phyloP scores from a whole-genome alignment of 2,329 filamentous ascomycete genomes.

The Clathrospora elynae region DNA sequence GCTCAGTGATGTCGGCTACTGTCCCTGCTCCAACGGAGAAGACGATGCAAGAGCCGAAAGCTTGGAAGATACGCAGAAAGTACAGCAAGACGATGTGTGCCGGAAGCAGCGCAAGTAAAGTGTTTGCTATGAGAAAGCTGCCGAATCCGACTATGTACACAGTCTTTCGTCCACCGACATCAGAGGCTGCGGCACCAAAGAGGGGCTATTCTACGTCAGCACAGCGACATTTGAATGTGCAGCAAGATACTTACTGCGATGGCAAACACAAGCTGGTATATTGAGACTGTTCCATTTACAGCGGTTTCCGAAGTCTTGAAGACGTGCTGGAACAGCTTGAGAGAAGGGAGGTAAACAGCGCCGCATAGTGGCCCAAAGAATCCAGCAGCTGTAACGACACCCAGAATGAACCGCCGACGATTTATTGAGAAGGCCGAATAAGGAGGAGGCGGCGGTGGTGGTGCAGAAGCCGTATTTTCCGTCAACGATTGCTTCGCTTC shows the following conservation, averaged over 20 bases:
- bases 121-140: conserved; percentile 50
- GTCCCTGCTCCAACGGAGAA: conserved; percentile 53
- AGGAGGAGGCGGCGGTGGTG: conserved; percentile 17
- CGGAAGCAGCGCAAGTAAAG: conserved; percentile 49
- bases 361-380: conserved; percentile 54
- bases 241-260: conserved; percentile 32
- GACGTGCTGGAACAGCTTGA: conserved; percentile 46
- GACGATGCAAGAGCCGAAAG: conserved; percentile 52
- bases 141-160: conserved; percentile 51
- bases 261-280: conserved; percentile 54
- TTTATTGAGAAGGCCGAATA: conserved; percentile 50
- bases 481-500: conserved; percentile 20
- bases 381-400: conserved; percentile 50
- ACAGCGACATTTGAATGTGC: neutral
- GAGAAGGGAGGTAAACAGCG: conserved; percentile 52
- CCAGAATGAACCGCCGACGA: conserved; percentile 48
- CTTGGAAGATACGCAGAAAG: conserved; percentile 51
- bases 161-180: conserved; percentile 49
- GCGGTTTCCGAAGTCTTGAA: conserved; percentile 46
- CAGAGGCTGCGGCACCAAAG: conserved; percentile 51
- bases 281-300: conserved; percentile 53
- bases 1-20: conserved; percentile 51
- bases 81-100: conserved; percentile 48
- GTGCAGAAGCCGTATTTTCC: conserved; percentile 7
- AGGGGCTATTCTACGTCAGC: conserved; percentile 40